A percentile compares a stretch with the other conserved stretches of the same genome.
Conservation (phyloP, 306 rosid species). For the Lathyrus sativus region DNA sequence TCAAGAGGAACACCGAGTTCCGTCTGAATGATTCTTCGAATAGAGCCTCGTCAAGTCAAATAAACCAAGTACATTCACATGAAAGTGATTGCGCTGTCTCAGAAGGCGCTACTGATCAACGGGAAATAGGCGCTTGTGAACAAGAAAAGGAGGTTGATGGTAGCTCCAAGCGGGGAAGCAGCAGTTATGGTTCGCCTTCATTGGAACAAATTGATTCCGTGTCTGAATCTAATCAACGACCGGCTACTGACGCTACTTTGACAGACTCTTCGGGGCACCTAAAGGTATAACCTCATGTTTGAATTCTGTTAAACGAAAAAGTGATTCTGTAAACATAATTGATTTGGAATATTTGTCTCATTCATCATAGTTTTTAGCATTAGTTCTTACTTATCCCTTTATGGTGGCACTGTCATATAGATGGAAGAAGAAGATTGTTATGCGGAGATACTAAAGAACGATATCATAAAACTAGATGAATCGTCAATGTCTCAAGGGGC, state of each 20-base stretch:
- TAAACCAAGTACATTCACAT: conserved; percentile 37
- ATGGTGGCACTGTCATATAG: conserved; percentile 38
- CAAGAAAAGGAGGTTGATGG: conserved; percentile 64
- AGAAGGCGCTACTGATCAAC: conserved; percentile 47
- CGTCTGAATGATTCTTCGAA: conserved; percentile 50
- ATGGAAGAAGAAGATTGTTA: conserved; percentile 70
- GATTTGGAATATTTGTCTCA: neutral
- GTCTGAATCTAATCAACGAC: conserved; percentile 56
- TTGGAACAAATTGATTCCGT: conserved; percentile 69
- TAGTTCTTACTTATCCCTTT: neutral
- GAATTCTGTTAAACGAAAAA: neutral
- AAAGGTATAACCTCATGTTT: conserved; percentile 44
- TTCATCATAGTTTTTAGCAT: too few relatives aligned
- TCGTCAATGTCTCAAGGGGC: conserved; percentile 42
- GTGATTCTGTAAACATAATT: neutral
- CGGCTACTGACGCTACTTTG: conserved; percentile 42
- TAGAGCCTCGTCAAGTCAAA: conserved; percentile 59
- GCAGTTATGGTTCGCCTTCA: conserved; percentile 72
- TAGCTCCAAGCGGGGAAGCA: conserved; percentile 48
- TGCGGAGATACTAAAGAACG: conserved; percentile 82
- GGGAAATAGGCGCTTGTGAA: conserved; percentile 12
- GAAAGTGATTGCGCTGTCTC: conserved; percentile 51
- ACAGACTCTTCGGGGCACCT: conserved; percentile 46
- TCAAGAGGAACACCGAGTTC: conserved; percentile 73
- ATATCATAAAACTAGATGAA: conserved; percentile 76